These are phyloP conservation scores for Calonectria multiphialidica DNA, from an alignment of 2,329 filamentous ascomycete genomes.

Conservation along the genomic window DNA sequence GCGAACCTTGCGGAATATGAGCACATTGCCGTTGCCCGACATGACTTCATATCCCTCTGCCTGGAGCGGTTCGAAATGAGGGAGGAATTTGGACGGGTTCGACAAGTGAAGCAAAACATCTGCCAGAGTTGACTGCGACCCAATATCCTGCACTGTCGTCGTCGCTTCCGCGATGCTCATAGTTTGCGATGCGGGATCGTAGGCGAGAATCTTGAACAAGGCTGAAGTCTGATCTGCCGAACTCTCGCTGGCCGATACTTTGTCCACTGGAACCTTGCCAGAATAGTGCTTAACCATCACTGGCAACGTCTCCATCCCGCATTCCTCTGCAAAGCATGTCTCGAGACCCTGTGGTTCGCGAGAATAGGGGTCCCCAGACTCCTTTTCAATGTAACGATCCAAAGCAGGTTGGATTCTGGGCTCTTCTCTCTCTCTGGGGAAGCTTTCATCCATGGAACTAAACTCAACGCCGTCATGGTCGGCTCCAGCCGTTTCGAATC, in stretches of 20 bases:
- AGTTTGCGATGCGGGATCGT: conserved; percentile 68
- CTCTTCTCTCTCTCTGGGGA: conserved; percentile 45
- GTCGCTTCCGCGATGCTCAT: conserved; percentile 72
- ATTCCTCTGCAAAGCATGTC: conserved; percentile 60
- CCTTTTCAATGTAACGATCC: conserved; percentile 38
- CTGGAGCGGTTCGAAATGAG: conserved; percentile 70
- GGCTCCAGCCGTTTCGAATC: neutral
- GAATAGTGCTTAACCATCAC: conserved; percentile 50
- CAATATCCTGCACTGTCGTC: conserved; percentile 62
- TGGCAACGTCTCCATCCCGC: conserved; percentile 49
- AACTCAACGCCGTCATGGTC: conserved; percentile 46
- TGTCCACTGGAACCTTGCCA: conserved; percentile 12
- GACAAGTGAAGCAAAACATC: conserved; percentile 71
- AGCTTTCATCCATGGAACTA: conserved; percentile 57
- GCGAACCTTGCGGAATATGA: conserved; percentile 74
- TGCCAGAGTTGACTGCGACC: conserved; percentile 66
- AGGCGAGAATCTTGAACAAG: conserved; percentile 75
- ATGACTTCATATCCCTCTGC: conserved; percentile 75
- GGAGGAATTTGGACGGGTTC: conserved; percentile 74
- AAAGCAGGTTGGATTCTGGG: conserved; percentile 46
- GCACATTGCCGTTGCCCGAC: conserved; percentile 71
- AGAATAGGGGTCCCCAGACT: conserved; percentile 54
- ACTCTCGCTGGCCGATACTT: conserved; percentile 12
- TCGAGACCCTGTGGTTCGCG: conserved; percentile 61
- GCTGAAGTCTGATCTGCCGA: conserved; percentile 21